Base-by-base conservation (phyloP, 108 stramenopile species). In the Mediolabrus comicus region DNA sequence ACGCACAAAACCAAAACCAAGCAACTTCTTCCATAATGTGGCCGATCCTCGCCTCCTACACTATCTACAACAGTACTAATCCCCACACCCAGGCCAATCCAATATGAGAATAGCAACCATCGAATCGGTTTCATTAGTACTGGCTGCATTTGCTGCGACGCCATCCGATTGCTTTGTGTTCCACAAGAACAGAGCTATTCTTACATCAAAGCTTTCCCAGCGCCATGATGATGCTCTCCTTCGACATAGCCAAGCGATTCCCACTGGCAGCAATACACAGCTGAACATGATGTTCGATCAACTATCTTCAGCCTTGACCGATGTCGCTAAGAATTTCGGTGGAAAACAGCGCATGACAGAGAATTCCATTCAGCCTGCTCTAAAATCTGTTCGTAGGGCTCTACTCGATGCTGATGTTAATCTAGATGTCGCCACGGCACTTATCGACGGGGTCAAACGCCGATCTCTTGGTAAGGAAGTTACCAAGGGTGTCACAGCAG, bases 371-470 rank as follows among this genome's bases (percentile, higher is more conserved):
- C 72, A 87, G 35, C 83, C 87, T 2, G 92, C 92, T 0, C 79
- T 95, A 29, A 86, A 84, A 62, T 89, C 93, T 38, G 94, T 97
- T 33, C 88, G 96, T 26, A 84, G 91, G 27, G 92, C 94, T 32
- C 79, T 97, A 5, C 75, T 96, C 35, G 93, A 94, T 66, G 92
- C 96, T 26, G 95, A 97, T 79, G 94, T 96, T 34, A 94, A 94
- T 65, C 65, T 93, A 27, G 83, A 87, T 41, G 96, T 98, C 1
- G 94, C 96, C 52, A 93, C 96, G 77, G 67, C 84, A 2, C 69
- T 98, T 14, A 85, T 98, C 51, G 92, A 95, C 11, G 92, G 92
- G 16, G 96, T 98, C 5, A 91, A 90, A 59, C 78, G 79, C 26
- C 84, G 91, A 49, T 92, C 89, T 27, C 67, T 98, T 19, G 97